These are phyloP conservation scores for Verticillium nubilum DNA, from an alignment of 2,329 filamentous ascomycete species.

Conservation along the genomic window DNA sequence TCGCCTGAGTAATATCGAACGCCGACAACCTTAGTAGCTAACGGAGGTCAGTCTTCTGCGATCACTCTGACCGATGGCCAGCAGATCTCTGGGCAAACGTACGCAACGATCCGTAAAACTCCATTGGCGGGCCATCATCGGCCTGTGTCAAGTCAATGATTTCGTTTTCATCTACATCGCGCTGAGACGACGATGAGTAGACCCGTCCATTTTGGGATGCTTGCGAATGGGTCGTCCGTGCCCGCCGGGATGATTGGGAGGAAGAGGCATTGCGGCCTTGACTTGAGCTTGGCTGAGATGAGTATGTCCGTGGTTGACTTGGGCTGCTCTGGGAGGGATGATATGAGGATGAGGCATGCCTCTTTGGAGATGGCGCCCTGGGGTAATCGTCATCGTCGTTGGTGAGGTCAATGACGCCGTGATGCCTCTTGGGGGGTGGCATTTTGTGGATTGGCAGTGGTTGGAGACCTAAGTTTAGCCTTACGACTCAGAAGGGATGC, in stretches of 20 bases:
- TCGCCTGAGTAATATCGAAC: slow-evolving; percentile 57
- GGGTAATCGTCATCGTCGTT: background rate
- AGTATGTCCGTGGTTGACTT: background rate
- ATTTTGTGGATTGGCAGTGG: too few species aligned
- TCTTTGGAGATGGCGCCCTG: background rate
- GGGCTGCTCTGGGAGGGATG: background rate
- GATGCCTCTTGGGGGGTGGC: slow-evolving; percentile 26
- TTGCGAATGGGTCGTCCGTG: background rate
- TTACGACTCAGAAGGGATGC: too few species aligned
- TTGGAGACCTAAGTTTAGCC: too few species aligned
- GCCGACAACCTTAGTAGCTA: slow-evolving; percentile 45
- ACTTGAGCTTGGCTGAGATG: background rate
- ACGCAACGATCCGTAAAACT: slow-evolving; percentile 44
- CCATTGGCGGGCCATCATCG: slow-evolving; percentile 31
- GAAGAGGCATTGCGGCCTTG: background rate
- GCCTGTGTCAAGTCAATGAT: slow-evolving; percentile 37
- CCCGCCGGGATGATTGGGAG: background rate
- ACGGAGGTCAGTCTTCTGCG: background rate
- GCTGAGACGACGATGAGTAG: slow-evolving; percentile 14
- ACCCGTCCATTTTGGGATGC: slow-evolving; percentile 27
- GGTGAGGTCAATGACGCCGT: slow-evolving; percentile 32
- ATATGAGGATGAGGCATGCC: background rate
- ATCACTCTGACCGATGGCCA: background rate
- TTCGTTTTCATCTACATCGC: slow-evolving; percentile 27
- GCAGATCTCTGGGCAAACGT: slow-evolving; percentile 9